phyloP scores from a whole-genome alignment of 2,329 filamentous ascomycete species.

The Pyricularia pennisetigena region DNA sequence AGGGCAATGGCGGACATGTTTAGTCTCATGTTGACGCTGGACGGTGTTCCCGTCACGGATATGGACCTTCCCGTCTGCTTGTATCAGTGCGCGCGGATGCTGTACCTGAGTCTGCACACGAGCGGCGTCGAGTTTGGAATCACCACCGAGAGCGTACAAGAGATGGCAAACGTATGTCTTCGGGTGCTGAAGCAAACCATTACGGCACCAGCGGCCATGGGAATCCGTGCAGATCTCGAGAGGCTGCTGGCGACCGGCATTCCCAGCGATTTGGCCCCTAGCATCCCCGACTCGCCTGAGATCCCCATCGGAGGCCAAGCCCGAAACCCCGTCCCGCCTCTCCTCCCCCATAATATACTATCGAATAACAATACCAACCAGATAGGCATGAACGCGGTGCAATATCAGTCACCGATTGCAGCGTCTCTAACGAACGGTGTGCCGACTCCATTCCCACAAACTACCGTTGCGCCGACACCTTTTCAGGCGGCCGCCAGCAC shows the following conservation, averaged over 20 bases:
- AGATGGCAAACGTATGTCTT: constrained; percentile 40
- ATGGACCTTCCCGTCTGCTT: constrained; percentile 45
- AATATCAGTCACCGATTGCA: neutral
- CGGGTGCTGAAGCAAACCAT: constrained; percentile 40
- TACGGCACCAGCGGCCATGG: constrained; percentile 37
- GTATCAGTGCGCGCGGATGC: constrained; percentile 43
- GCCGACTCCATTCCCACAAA: neutral
- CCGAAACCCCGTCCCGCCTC: neutral
- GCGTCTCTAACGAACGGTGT: neutral
- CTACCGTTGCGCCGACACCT: neutral
- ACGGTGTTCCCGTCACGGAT: constrained; percentile 40
- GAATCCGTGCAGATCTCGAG: constrained; percentile 39
- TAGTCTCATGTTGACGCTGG: constrained; percentile 37
- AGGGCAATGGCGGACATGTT: constrained; percentile 47
- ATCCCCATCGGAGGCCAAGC: neutral
- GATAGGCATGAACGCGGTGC: neutral
- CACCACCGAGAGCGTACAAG: constrained; percentile 33
- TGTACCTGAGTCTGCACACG: constrained; percentile 40
- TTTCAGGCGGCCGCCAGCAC: neutral
- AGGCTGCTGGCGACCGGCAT: constrained; percentile 38
- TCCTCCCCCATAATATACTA: neutral
- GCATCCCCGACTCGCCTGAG: constrained; percentile 11
- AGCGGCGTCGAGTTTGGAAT: constrained; percentile 32
- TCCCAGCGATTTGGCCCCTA: constrained; percentile 19
- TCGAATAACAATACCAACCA: neutral